phyloP scores from a whole-genome alignment of 768 basidiomycete genomes.

The Trametes cubensis region DNA sequence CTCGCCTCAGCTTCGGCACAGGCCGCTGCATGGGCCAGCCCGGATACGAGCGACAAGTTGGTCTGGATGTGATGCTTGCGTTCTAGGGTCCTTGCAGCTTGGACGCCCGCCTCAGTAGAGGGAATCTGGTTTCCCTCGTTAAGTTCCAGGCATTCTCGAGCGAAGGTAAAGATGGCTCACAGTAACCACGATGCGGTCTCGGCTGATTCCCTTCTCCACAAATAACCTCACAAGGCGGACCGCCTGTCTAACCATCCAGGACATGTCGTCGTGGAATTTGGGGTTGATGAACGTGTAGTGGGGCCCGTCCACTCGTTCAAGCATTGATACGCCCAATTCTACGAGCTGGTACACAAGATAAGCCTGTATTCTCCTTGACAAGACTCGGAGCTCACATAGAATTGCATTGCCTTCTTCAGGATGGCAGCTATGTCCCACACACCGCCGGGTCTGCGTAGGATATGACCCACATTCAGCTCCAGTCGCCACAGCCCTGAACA shows the following conservation, averaged over 20 bases:
- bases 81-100: constrained; percentile 47
- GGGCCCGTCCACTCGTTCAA: constrained; percentile 49
- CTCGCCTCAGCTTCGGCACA: constrained; percentile 56
- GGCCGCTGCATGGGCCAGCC: constrained; percentile 54
- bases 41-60: constrained; percentile 56
- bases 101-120: constrained; percentile 57
- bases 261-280: constrained; percentile 40
- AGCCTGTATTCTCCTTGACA: background rate
- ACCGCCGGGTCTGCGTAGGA: constrained; percentile 6
- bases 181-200: constrained; percentile 49
- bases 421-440: constrained; percentile 9
- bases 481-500: background rate
- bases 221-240: constrained; percentile 45
- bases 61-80: constrained; percentile 45
- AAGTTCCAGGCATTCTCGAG: constrained; percentile 2
- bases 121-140: constrained; percentile 46
- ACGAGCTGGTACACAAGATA: constrained; percentile 44
- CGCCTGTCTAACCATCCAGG: constrained; percentile 47
- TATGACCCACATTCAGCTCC: constrained; percentile 14
- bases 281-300: constrained; percentile 58
- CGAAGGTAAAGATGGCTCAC: constrained; percentile 38
- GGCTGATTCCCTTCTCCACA: constrained; percentile 41
- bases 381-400: constrained; percentile 35
- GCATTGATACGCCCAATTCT: constrained; percentile 49
- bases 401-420: constrained; percentile 25